These are phyloP conservation scores for Fraxinus floribunda DNA, from an alignment of 305 asterid genomes.

Conservation along the genomic window DNA sequence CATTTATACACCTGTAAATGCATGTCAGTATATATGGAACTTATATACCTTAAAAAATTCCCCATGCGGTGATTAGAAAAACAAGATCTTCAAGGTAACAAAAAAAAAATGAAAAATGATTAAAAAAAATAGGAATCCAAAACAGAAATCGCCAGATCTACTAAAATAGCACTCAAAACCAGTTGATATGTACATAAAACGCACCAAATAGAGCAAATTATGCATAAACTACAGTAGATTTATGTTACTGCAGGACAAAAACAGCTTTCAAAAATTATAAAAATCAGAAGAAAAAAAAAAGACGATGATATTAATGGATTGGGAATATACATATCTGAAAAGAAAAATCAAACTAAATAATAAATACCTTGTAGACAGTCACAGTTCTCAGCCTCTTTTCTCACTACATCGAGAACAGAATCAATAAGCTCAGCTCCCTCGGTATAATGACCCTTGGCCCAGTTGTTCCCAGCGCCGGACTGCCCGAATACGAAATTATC, in stretches of 20 bases:
- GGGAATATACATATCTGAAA: background rate
- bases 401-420: slow-evolving; percentile 43
- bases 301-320: background rate
- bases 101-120: background rate
- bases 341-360: background rate
- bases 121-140: background rate
- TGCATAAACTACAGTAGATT: background rate
- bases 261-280: background rate
- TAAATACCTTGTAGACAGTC: slow-evolving; percentile 50
- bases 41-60: background rate
- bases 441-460: slow-evolving; percentile 37
- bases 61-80: background rate
- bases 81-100: background rate
- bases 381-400: slow-evolving; percentile 62
- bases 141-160: background rate
- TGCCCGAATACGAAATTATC: slow-evolving; percentile 39
- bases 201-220: background rate
- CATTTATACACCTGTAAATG: background rate
- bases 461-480: slow-evolving; percentile 37
- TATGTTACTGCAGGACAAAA: background rate
- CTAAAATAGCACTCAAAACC: background rate
- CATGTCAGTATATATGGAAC: background rate
- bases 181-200: background rate
- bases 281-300: background rate
- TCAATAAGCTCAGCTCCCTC: slow-evolving; percentile 42